Evolutionary conservation across 352 stramenopile species (phyloP), one percentile per base, ranked within the genome.

Genomic region (Phytophthora pinifolia): DNA sequence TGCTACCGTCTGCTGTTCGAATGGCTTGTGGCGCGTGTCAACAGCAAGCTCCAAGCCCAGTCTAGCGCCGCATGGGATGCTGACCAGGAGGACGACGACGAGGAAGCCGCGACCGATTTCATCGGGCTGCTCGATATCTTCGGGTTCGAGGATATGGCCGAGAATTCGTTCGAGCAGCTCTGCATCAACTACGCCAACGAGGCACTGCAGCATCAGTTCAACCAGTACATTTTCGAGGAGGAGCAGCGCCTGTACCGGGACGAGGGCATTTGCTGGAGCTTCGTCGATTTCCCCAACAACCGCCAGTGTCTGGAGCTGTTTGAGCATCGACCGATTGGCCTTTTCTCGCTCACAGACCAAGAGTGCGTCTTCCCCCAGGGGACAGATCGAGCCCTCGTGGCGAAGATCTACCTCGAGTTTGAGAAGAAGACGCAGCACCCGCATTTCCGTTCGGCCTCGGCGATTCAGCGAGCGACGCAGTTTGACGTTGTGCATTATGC

Each of bases 21-120:
- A 35, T 99, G 94, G 93, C 82, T 99, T 37, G 95, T 99, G 30
- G 72, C 74, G 6, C 75, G 77, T 9, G 86, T 98, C 53, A 98
- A 98, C 70, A 70, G 77, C 44, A 86, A 87, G 59, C 93, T 97
- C n/a, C 70, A 68, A 20, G 48, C 51, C 15, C 62, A 69, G 14
- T 38, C 41, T 25, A 33, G 15, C 27, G 18, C n/a, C 12, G 20
- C 47, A 31, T 62, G 39, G 45, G 46, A 63, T 38, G 43, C 9
- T 15, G 52, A 66, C 32, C 42, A 66, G 34, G 39, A 48, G 44
- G 45, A 46, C 9, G 38, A 60, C 14, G 46, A 42, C 25, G 9
- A 64, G 13, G 54, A 59, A 46, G 32, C 56, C 15, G 34, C 51
- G 32, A 47, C 45, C 18, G 64, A 83, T 65, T 89, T 92, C 31